Evolutionary conservation across 306 rosid species (phyloP), one percentile per base, ranked within the genome.

Genomic region (Spatholobus suberectus): DNA sequence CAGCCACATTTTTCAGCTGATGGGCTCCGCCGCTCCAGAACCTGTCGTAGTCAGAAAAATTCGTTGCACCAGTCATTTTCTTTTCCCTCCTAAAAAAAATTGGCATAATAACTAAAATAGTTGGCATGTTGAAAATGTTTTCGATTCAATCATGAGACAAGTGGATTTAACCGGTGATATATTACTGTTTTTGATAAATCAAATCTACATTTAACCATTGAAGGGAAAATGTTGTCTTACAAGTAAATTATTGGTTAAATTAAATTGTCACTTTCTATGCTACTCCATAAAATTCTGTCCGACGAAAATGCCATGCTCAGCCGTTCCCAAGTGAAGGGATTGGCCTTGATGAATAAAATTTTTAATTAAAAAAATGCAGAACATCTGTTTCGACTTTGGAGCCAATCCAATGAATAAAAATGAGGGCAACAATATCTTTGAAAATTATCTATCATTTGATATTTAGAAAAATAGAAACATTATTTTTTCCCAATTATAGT

Each of bases 191-290:
- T 71, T 17, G 4, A 8, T 29, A 49, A 49, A 46, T n/a, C 37
- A 46, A 3, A 65, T 24, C 44, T 34, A 15, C 70, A 27, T 34
- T 44, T 15, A 14, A 24, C 41, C 41, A 17, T 63, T 26, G 21
- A 70, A 21, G 59, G 76, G 24, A 26, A 24, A 71, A 71, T 71
- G 59, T 13, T 71, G 5, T 11, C 76, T 46, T 14, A 6, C 41
- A 26, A 4, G 24, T 26, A 10, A 34, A 74, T 51, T 20, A 10
- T 43, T 76, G 18, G 27, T 34, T 59, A 15, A 26, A 43, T 43
- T 27, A 76, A 76, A 24, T 57, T 26, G 13, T 15, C 55, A 76
- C 47, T 59, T 65, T 59, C 70, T 43, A 20, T 49, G 61, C 29
- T 20, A 2, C 12, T 15, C 37, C 37, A 3, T 61, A 6, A 44